Conservation (phyloP, 176 grass and related monocot genomes). For the Alopecurus myosuroides region DNA sequence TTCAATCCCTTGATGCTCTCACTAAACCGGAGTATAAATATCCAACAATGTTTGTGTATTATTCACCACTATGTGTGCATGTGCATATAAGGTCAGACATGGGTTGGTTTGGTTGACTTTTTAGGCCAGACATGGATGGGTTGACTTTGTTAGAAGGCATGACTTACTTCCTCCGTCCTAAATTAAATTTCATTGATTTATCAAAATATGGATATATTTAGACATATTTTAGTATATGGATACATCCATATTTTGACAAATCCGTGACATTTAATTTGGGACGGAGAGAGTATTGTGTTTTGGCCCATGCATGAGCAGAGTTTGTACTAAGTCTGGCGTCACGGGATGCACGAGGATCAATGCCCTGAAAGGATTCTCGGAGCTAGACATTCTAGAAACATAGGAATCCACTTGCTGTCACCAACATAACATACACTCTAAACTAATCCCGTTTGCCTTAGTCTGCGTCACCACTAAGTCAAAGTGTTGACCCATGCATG, state of each 20-base stretch:
- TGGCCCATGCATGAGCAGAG: background rate
- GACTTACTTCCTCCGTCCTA: too few relatives aligned
- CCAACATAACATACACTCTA: background rate
- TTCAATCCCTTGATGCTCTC: too few relatives aligned
- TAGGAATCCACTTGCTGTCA: background rate
- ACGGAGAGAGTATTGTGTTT: background rate
- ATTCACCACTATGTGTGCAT: background rate
- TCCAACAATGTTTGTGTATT: background rate
- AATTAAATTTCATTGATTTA: too few relatives aligned
- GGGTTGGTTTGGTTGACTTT: background rate
- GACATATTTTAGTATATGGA: too few relatives aligned
- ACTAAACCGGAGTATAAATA: background rate
- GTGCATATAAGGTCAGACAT: background rate
- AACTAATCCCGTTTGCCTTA: background rate
- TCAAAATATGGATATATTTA: too few relatives aligned
- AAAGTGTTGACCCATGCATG: constrained; percentile 15
- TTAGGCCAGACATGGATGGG: too few relatives aligned
- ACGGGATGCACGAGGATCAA: background rate
- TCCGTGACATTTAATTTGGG: too few relatives aligned
- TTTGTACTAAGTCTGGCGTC: too few relatives aligned
- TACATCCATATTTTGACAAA: too few relatives aligned
- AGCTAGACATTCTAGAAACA: constrained; percentile 6
- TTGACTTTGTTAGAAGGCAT: background rate
- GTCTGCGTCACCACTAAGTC: background rate
- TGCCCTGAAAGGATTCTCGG: background rate